Conservation (phyloP, 805 yeast genomes). For the Priceomyces melissophilus region DNA sequence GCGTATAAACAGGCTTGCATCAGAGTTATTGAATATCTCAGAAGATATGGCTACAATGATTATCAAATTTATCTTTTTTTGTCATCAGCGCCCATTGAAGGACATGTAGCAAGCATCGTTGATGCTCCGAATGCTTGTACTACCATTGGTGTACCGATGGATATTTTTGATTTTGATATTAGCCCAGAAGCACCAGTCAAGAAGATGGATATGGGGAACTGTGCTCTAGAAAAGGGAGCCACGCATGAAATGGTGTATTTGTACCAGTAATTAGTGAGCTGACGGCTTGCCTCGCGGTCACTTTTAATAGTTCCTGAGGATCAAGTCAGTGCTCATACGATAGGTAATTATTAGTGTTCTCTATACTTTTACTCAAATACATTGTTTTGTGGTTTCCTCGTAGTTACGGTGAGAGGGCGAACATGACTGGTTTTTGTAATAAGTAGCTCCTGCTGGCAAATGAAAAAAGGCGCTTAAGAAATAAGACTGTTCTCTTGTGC, state of each 20-base stretch:
- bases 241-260: background rate
- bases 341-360: too few relatives aligned
- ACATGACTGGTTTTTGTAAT: too few relatives aligned
- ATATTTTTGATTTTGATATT: conserved; percentile 48
- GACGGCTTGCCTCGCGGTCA: too few relatives aligned
- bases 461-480: too few relatives aligned
- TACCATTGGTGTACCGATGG: conserved; percentile 49
- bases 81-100: conserved; percentile 49
- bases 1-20: conserved; percentile 51
- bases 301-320: too few relatives aligned
- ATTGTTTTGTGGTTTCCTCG: too few relatives aligned
- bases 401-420: too few relatives aligned
- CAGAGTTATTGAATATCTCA: conserved; percentile 46
- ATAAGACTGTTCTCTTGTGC: too few relatives aligned
- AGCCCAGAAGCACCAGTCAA: conserved; percentile 32
- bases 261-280: too few relatives aligned
- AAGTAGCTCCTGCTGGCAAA: too few relatives aligned
- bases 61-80: conserved; percentile 47
- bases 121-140: conserved; percentile 54
- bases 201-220: conserved; percentile 29
- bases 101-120: conserved; percentile 50
- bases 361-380: too few relatives aligned
- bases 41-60: conserved; percentile 49
- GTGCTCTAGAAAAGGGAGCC: conserved; percentile 29
- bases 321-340: too few relatives aligned